Evolutionary conservation across 176 grass and related monocot species (phyloP).

Genomic region (Rhynchospora pubera): DNA sequence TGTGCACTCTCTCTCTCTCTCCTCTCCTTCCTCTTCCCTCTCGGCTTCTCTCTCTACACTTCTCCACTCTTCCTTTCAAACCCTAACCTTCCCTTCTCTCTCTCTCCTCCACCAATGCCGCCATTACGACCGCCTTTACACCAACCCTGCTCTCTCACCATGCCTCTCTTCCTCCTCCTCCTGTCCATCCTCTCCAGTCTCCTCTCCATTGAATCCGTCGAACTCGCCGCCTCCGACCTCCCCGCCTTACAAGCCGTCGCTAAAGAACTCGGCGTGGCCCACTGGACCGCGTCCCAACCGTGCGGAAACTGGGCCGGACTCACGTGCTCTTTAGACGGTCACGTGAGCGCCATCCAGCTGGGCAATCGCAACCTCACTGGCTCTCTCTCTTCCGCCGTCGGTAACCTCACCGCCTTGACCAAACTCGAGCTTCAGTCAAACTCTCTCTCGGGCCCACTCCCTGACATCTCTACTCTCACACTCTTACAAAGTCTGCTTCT

Average conservation of each 20-base stretch:
- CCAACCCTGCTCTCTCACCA: neutral
- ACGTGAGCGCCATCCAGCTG: neutral
- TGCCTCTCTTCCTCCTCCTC: neutral
- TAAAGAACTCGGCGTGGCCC: neutral
- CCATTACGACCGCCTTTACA: constrained; percentile 16
- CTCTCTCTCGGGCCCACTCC: constrained; percentile 12
- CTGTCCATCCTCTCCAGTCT: neutral
- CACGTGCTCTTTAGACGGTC: constrained; percentile 12
- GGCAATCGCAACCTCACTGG: constrained; percentile 11
- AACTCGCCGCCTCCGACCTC: constrained; percentile 4
- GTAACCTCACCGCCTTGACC: constrained; percentile 9
- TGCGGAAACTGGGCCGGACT: constrained; percentile 13
- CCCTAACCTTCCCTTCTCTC: neutral
- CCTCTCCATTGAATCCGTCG: neutral
- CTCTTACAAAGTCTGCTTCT: constrained; percentile 1
- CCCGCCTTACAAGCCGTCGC: neutral
- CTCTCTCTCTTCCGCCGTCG: neutral
- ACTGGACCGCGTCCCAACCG: neutral
- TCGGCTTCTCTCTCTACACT: neutral
- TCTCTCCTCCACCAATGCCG: constrained; percentile 18
- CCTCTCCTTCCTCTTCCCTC: neutral
- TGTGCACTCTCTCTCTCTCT: neutral
- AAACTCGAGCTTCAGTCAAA: constrained; percentile 21
- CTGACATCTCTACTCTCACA: constrained; percentile 2
- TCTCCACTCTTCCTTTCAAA: constrained; percentile 17